phyloP scores from a whole-genome alignment of 208 protist species.

The Trichomonas tenax region DNA sequence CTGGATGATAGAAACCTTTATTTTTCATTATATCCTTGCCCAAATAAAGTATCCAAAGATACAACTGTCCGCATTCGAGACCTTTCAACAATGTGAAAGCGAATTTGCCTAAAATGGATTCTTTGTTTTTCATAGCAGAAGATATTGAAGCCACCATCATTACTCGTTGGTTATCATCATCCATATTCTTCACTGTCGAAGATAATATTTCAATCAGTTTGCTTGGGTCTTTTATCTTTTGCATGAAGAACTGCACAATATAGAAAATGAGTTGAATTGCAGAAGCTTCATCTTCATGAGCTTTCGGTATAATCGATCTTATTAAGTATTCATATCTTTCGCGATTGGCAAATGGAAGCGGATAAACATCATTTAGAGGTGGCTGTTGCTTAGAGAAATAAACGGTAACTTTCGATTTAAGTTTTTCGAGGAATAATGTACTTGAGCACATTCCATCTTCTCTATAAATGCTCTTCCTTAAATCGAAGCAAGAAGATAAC shows the following conservation, averaged over 20 bases:
- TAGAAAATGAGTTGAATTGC: not conserved
- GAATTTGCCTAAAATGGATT: not conserved
- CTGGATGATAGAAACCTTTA: not conserved
- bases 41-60: not conserved
- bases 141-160: not conserved
- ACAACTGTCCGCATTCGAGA: not conserved
- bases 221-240: not conserved
- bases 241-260: not conserved
- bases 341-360: not conserved
- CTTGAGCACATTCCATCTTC: not conserved
- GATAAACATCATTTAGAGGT: not conserved
- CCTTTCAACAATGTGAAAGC: not conserved
- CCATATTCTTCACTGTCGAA: not conserved
- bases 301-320: not conserved
- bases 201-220: not conserved
- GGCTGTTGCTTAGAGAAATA: not conserved
- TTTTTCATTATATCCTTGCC: not conserved
- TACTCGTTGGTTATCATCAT: not conserved
- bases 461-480: not conserved
- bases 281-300: not conserved
- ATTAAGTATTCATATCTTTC: not conserved
- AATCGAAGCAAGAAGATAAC: not conserved
- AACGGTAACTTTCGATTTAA: not conserved
- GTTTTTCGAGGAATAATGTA: not conserved
- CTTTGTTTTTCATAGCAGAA: not conserved